phyloP scores from a whole-genome alignment of 164 flowering plant species.

The Magnolia sinica region DNA sequence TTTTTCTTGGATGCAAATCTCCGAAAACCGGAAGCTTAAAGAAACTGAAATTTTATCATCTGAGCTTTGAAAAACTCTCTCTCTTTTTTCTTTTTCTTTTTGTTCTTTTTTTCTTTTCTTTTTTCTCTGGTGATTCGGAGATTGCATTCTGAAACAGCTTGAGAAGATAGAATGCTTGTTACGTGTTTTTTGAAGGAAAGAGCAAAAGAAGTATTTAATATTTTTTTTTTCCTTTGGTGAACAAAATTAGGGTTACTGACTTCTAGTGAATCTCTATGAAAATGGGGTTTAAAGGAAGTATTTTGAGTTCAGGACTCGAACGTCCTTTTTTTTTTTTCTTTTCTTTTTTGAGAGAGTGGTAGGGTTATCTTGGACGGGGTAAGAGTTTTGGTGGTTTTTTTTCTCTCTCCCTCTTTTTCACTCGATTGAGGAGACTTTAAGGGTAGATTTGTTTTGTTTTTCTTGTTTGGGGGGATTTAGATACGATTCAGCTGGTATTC shows the following conservation, averaged over 20 bases:
- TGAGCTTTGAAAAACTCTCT: background rate
- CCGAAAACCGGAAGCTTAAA: background rate
- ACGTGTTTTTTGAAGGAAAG: background rate
- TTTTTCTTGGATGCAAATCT: background rate
- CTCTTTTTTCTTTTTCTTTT: too few species aligned
- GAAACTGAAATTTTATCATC: too few species aligned
- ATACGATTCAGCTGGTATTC: background rate
- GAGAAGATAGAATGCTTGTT: background rate
- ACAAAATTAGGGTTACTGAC: background rate
- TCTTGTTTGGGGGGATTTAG: background rate
- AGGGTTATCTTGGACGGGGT: too few species aligned
- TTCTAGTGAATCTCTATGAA: background rate
- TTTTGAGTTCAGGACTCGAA: background rate
- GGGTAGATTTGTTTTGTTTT: background rate
- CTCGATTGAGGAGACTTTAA: too few species aligned
- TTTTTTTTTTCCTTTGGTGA: too few species aligned
- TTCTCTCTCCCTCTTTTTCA: too few species aligned
- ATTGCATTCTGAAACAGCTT: background rate
- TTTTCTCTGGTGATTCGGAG: background rate
- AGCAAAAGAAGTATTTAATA: background rate
- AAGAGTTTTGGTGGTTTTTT: too few species aligned
- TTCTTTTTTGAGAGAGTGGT: too few species aligned
- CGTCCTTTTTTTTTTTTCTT: background rate
- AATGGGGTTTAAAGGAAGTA: background rate
- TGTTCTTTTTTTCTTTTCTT: too few species aligned